A percentile compares a stretch with the other conserved stretches of the same genome.
These are phyloP conservation scores for Trametopsis cervina DNA, from an alignment of 768 basidiomycete genomes.

Conservation along the genomic window DNA sequence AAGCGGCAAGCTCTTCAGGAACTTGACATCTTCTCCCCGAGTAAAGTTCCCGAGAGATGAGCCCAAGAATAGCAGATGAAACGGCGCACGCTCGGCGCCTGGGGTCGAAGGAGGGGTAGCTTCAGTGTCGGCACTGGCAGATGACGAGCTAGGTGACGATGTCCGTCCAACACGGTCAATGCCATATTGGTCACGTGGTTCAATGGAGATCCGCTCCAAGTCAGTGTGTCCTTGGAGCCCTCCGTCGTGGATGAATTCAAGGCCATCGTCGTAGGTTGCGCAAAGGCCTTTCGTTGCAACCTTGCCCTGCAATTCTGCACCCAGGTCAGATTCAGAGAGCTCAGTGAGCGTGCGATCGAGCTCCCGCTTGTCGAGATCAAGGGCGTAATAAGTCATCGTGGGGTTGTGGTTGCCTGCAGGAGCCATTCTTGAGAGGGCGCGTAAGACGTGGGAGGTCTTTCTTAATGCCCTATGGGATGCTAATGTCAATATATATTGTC, in stretches of 20 bases:
- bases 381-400: constrained; percentile 80
- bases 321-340: constrained; percentile 58
- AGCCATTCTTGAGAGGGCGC: constrained; percentile 55
- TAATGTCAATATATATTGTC: background rate
- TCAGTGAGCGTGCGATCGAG: constrained; percentile 71
- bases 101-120: constrained; percentile 39
- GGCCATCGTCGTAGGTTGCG: constrained; percentile 86
- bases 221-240: constrained; percentile 35
- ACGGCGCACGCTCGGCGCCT: constrained; percentile 38
- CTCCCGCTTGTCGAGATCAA: constrained; percentile 87
- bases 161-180: constrained; percentile 20
- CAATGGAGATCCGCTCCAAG: constrained; percentile 9
- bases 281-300: constrained; percentile 80
- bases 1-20: constrained; percentile 75
- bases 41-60: constrained; percentile 89
- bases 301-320: constrained; percentile 56
- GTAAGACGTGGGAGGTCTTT: constrained; percentile 83
- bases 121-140: constrained; percentile 14
- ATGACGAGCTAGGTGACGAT: constrained; percentile 30
- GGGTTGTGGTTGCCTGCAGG: constrained; percentile 28
- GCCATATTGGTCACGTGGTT: constrained; percentile 12
- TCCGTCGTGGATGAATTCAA: constrained; percentile 69
- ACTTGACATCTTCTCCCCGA: constrained; percentile 58
- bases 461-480: constrained; percentile 55
- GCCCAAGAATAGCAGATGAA: constrained; percentile 88